A percentile compares a stretch with the other conserved stretches of the same genome.
Conservation (phyloP, 768 basidiomycete genomes). For the Panaeolus papilionaceus region DNA sequence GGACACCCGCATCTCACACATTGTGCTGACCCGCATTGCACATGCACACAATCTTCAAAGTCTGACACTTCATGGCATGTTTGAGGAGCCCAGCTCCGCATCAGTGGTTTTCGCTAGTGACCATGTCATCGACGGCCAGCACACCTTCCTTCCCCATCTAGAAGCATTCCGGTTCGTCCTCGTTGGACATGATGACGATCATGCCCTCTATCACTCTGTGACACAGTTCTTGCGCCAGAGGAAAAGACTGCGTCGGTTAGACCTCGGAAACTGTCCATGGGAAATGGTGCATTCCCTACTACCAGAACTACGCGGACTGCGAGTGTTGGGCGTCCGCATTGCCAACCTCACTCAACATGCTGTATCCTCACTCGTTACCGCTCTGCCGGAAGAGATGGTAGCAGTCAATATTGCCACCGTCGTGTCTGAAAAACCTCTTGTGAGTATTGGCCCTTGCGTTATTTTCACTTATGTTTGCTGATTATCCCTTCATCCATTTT, state of each 20-base stretch:
- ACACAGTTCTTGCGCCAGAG: slow-evolving; percentile 58
- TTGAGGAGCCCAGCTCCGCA: slow-evolving; percentile 63
- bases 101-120: slow-evolving; percentile 66
- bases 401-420: slow-evolving; percentile 60
- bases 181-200: slow-evolving; percentile 67
- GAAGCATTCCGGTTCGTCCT: slow-evolving; percentile 68
- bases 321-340: slow-evolving; percentile 65
- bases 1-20: slow-evolving; percentile 69
- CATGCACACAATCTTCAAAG: slow-evolving; percentile 66
- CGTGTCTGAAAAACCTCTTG: slow-evolving; percentile 57
- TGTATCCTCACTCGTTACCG: slow-evolving; percentile 43
- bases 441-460: slow-evolving; percentile 31
- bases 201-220: slow-evolving; percentile 57
- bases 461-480: not conserved
- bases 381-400: slow-evolving; percentile 52
- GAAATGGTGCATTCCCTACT: slow-evolving; percentile 59
- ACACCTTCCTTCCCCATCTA: slow-evolving; percentile 68
- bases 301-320: slow-evolving; percentile 55
- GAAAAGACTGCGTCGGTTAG: slow-evolving; percentile 56
- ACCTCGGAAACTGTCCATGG: slow-evolving; percentile 72
- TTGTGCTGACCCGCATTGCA: slow-evolving; percentile 66
- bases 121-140: slow-evolving; percentile 60
- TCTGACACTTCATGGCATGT: slow-evolving; percentile 70
- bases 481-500: not conserved
- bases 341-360: slow-evolving; percentile 49